Evolutionary conservation across 805 yeast species (phyloP), one percentile per base, ranked within the genome.

Genomic region (Zygoascus bituminiphila): DNA sequence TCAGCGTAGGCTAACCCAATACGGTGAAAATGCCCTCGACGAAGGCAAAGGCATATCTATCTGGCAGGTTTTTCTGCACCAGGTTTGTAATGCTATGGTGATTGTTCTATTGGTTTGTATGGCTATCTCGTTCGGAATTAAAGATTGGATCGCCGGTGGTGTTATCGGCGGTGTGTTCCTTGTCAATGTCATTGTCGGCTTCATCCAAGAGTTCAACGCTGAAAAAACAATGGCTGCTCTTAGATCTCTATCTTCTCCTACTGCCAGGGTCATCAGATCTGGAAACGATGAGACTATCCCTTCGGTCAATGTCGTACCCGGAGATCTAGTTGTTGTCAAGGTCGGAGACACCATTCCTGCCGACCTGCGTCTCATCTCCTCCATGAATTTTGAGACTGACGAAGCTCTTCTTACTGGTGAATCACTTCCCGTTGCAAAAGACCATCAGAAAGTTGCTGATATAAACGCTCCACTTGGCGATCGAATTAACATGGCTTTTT

Each of bases 121-220:
- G 84, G 63, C 78, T 19, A 81, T 84, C 45, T 81, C 89, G 4
- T 72, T 83, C 44, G 88, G 83, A 19, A 81, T 84, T 54, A 71
- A 72, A 50, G 91, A 84, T 62, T 84, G 86, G 83, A 84, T 84
- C 54, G 79, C 87, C 7, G 93, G 88, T 44, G 93, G 91, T 47
- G 91, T 84, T 29, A 81, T 84, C 60, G 79, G 77, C 1, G 81
- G 76, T 42, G 89, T 84, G 21, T 77, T 84, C 25, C 61, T 63
- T 26, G 70, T 84, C 48, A 84, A 84, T 59, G 78, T 84, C 33
- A 64, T 66, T 24, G 81, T 84, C 49, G 93, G 93, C 3, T 75
- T 80, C 48, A 64, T 75, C 54, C 93, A 84, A 63, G 91, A 84
- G 60, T 73, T 70, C 59, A 79, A 77, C 54, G 91, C 93, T 1